These are phyloP conservation scores for Amphirosellinia nigrospora DNA, from an alignment of 495 filamentous ascomycete genomes.

Conservation along the genomic window DNA sequence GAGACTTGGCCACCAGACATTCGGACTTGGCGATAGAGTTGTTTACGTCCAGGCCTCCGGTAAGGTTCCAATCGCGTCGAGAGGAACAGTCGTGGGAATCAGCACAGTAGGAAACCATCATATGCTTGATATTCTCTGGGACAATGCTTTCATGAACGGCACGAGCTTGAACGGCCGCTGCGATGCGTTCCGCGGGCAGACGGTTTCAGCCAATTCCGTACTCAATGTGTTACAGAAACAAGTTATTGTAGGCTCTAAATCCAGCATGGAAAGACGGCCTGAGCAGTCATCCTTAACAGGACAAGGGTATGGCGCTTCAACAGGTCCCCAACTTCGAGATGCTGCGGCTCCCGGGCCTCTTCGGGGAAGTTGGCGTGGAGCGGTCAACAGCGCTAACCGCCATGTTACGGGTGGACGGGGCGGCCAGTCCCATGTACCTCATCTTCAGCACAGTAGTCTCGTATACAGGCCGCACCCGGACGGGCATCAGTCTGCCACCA, in stretches of 20 bases:
- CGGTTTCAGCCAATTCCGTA: conserved; percentile 79
- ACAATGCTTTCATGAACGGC: conserved; percentile 93
- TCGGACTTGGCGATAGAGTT: conserved; percentile 85
- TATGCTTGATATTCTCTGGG: conserved; percentile 91
- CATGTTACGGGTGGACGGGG: conserved; percentile 45
- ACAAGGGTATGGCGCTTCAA: conserved; percentile 65
- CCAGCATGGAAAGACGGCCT: conserved; percentile 65
- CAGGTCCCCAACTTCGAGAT: conserved; percentile 68
- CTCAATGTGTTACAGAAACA: conserved; percentile 87
- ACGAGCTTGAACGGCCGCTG: conserved; percentile 88
- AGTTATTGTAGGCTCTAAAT: conserved; percentile 75
- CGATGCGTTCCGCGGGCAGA: conserved; percentile 94
- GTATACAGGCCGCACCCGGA: conserved; percentile 45
- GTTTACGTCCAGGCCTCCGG: conserved; percentile 93
- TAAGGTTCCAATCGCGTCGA: conserved; percentile 90
- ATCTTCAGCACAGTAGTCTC: conserved; percentile 52
- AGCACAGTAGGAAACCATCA: conserved; percentile 81
- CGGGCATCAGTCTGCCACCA: conserved; percentile 30
- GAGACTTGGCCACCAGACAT: conserved; percentile 82
- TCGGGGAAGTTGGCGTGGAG: conserved; percentile 74
- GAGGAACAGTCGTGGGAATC: conserved; percentile 91
- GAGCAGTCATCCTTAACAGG: conserved; percentile 64
- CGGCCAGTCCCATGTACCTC: conserved; percentile 41
- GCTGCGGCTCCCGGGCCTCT: conserved; percentile 72
- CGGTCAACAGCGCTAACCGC: conserved; percentile 52